These are phyloP conservation scores for Suillus lakei DNA, from an alignment of 768 basidiomycete genomes.

Conservation along the genomic window DNA sequence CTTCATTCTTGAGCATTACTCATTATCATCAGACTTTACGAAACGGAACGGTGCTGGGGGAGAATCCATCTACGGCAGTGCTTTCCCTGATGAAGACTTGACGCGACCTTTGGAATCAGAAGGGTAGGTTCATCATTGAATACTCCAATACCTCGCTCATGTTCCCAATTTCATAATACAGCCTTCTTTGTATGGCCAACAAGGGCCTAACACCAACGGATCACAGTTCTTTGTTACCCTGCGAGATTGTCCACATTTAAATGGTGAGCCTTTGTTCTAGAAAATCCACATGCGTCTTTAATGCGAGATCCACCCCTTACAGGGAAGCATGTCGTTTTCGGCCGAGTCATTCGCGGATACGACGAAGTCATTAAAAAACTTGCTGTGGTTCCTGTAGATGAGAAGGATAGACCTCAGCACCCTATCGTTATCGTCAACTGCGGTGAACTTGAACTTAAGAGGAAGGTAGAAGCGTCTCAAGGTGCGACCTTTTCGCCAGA, in stretches of 20 bases:
- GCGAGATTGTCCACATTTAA: constrained; percentile 71
- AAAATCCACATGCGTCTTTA: constrained; percentile 2
- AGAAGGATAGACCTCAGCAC: constrained; percentile 70
- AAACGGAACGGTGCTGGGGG: constrained; percentile 81
- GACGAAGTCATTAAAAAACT: constrained; percentile 63
- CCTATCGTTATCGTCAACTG: constrained; percentile 76
- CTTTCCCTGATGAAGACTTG: constrained; percentile 82
- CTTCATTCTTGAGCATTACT: constrained; percentile 4
- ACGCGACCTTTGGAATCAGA: constrained; percentile 63
- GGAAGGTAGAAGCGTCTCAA: constrained; percentile 14
- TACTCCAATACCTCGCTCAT: constrained; percentile 2
- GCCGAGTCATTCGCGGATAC: constrained; percentile 62
- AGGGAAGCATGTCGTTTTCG: constrained; percentile 68
- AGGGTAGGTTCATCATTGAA: constrained; percentile 46
- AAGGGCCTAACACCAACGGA: constrained; percentile 80
- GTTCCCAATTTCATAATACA: constrained; percentile 26
- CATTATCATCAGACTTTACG: constrained; percentile 64
- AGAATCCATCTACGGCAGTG: constrained; percentile 78
- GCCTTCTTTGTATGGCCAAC: constrained; percentile 90
- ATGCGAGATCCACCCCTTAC: constrained; percentile 6
- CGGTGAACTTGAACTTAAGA: constrained; percentile 82
- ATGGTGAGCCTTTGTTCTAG: constrained; percentile 51
- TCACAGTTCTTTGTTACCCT: constrained; percentile 90
- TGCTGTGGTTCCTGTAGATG: constrained; percentile 69
- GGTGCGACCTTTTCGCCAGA: constrained; percentile 15